phyloP scores from a whole-genome alignment of 1,284 basidiomycete genomes.

The Gymnopus androsaceus region DNA sequence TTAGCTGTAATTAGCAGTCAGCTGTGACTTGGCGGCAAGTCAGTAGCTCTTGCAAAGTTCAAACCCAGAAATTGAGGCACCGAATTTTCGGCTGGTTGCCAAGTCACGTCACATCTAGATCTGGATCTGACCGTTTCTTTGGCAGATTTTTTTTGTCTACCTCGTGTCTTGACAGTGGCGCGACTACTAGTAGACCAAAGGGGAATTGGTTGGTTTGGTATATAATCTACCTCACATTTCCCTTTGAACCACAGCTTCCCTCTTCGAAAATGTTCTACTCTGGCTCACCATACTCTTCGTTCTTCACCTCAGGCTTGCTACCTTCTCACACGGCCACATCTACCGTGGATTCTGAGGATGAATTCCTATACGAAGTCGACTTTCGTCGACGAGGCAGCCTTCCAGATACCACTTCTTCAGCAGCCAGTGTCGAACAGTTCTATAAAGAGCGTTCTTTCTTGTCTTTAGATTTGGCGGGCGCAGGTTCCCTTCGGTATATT shows the following conservation, averaged over 20 bases:
- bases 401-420: slow-evolving; percentile 37
- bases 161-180: neutral
- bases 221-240: neutral
- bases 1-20: no score
- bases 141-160: neutral
- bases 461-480: slow-evolving; percentile 63
- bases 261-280: slow-evolving; percentile 31
- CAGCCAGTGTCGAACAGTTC: slow-evolving; percentile 21
- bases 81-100: no score
- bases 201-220: neutral
- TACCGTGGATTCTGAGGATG: slow-evolving; percentile 20
- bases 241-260: neutral
- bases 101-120: no score
- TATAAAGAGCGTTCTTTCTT: slow-evolving; percentile 53
- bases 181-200: slow-evolving; percentile 1
- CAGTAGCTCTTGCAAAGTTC: no score
- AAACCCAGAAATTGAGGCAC: no score
- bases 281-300: slow-evolving; percentile 52
- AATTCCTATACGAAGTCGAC: slow-evolving; percentile 21
- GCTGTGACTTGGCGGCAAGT: no score
- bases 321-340: slow-evolving; percentile 36
- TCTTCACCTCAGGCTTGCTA: slow-evolving; percentile 63
- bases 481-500: slow-evolving; percentile 38
- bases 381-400: slow-evolving; percentile 44
- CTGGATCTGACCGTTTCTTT: neutral